Conservation (phyloP, 495 filamentous ascomycete species). For the Penicillium coprophilum region DNA sequence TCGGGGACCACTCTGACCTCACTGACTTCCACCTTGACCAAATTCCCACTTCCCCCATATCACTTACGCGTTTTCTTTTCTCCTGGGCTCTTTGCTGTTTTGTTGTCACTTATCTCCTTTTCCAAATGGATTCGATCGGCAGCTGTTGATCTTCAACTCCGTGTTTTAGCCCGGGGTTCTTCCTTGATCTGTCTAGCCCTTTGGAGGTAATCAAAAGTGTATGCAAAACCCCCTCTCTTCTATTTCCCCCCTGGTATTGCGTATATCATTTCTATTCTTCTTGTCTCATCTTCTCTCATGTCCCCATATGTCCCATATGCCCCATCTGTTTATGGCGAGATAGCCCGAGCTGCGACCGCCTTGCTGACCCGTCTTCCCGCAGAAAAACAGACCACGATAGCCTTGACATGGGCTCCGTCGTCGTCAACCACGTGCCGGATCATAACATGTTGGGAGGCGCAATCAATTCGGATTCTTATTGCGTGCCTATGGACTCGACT, state of each 20-base stretch:
- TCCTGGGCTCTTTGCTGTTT: not conserved
- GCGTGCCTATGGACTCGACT: conserved; percentile 32
- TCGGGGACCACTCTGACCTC: not conserved
- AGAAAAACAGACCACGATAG: conserved; percentile 10
- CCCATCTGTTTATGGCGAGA: conserved; percentile 8
- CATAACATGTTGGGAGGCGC: conserved; percentile 51
- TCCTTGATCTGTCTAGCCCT: conserved; percentile 18
- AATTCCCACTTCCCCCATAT: conserved; percentile 10
- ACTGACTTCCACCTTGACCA: conserved; percentile 24
- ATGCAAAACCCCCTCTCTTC: conserved; percentile 10
- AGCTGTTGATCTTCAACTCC: conserved; percentile 11
- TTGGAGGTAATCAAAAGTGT: not conserved
- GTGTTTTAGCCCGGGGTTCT: conserved; percentile 13
- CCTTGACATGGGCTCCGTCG: conserved; percentile 47
- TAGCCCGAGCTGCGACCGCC: conserved; percentile 16
- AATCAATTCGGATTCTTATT: conserved; percentile 41
- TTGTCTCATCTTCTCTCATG: no score
- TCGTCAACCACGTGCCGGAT: conserved; percentile 49
- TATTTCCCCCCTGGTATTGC: not conserved
- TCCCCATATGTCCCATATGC: no score
- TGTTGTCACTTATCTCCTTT: conserved; percentile 13
- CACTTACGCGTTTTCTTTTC: conserved; percentile 12
- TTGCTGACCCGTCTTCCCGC: conserved; percentile 17
- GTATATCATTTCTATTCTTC: conserved; percentile 1
- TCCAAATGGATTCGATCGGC: conserved; percentile 17